A percentile compares a stretch with the other conserved stretches of the same genome.
Conservation (phyloP, 2,329 filamentous ascomycete species). For the Cryphonectria radicalis region DNA sequence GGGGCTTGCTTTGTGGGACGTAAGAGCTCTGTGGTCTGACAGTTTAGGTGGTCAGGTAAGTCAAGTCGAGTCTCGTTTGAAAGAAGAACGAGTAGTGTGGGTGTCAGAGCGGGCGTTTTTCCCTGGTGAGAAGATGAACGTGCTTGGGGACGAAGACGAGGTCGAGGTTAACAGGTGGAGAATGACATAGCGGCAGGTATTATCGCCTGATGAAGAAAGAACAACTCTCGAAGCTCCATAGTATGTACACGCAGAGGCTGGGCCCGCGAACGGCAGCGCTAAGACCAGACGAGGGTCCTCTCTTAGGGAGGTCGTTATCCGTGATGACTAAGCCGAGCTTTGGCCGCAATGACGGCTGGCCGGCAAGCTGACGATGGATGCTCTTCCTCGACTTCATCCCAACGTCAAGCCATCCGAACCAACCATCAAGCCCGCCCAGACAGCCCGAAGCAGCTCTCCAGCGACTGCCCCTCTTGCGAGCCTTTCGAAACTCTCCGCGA, state of each 20-base stretch:
- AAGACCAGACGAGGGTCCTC: background rate
- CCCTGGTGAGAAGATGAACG: background rate
- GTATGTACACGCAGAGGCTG: background rate
- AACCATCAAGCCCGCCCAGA: background rate
- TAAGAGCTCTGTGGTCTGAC: background rate
- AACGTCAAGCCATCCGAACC: constrained; percentile 10
- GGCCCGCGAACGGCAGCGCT: background rate
- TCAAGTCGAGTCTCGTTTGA: background rate
- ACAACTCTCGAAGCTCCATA: background rate
- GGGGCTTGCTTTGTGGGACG: background rate
- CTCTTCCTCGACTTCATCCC: background rate
- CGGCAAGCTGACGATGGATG: constrained; percentile 14
- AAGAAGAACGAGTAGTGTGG: background rate
- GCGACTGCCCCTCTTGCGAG: background rate
- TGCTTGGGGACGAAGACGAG: background rate
- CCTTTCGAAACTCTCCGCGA: background rate
- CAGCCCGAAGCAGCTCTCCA: background rate
- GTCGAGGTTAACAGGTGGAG: background rate
- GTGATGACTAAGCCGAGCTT: constrained; percentile 17
- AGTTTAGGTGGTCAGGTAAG: background rate
- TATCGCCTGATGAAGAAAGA: background rate
- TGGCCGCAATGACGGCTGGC: constrained; percentile 2
- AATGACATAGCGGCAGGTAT: background rate
- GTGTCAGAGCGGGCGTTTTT: background rate
- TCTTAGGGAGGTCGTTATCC: background rate